Base-by-base conservation (phyloP, 371 early-diverging fungal species). In the Apophysomyces variabilis region DNA sequence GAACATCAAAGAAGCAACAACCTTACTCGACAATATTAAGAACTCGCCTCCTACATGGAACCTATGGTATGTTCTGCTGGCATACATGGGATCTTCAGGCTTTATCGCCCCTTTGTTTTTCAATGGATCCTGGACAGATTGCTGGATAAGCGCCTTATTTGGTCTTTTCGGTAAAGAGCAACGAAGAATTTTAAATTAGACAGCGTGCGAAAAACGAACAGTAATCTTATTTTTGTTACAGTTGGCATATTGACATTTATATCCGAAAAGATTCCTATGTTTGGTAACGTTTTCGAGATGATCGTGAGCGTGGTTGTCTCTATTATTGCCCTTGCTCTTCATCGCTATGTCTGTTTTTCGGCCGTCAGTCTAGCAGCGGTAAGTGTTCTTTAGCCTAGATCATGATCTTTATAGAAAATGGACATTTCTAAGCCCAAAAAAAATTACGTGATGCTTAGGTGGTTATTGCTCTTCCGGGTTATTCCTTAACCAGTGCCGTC, bases 391-490 rank as follows among this genome's bases (percentile, higher is more conserved):
- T 35, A 26, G 32, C 9, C 18, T 1, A 12, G 16, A 5, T 38
- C 13, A 2, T 37, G 14, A 37, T 6, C 41, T 14, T 1, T 9
- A 9, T 32, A 5, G 9, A 45, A 12, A 21, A 61, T 21, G 3
- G 12, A 5, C 36, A 43, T 41, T 11, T 18, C 9, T 9, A 50
- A 21, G 21, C 9, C 16, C 1, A 50, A 50, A 50, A 50, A 7
- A 47, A 16, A 13, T 47, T 11, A 9, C 13, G n/a, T 13, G 47
- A 47, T 16, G 7, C 21, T 7, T 58, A 77, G 77, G 79, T 89
- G 36, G 84, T 87, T 12, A 84, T 89, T 56, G 75, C 89, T 41
- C 79, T 92, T 8, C 92, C 92, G 6, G 93, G 93, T 26, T 82
- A 87, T 38, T 77, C 87, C 0, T 74, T 95, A 11, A 92, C 93